Percentiles rank a stretch among this genome's conserved stretches.
These are phyloP conservation scores for Aureobasidium subglaciale DNA, from an alignment of 2,329 filamentous ascomycete species.

Conservation along the genomic window DNA sequence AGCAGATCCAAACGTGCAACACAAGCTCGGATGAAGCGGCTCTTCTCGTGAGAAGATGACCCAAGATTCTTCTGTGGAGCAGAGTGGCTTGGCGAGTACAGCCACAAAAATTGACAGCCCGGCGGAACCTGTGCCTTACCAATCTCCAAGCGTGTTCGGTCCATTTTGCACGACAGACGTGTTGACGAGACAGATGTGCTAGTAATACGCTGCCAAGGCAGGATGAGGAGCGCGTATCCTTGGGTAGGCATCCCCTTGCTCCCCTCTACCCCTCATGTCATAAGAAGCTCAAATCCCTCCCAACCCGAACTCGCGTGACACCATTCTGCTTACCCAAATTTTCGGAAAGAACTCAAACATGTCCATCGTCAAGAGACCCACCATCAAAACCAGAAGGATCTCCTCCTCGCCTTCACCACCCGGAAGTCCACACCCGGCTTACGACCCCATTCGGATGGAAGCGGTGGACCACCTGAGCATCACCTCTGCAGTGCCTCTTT, in stretches of 20 bases:
- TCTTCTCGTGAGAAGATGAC: background rate
- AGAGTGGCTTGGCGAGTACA: background rate
- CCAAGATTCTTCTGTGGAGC: background rate
- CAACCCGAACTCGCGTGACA: background rate
- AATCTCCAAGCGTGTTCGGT: conserved; percentile 11
- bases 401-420: conserved; percentile 2
- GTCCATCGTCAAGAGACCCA: conserved; percentile 9
- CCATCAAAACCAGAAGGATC: background rate
- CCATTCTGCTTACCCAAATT: background rate
- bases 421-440: background rate
- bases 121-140: background rate
- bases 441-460: background rate
- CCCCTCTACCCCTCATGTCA: background rate
- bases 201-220: conserved; percentile 10
- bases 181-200: background rate
- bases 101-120: background rate
- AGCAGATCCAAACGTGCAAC: conserved; percentile 4
- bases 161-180: background rate
- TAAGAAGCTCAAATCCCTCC: background rate
- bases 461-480: background rate
- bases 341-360: background rate
- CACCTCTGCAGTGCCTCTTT: background rate
- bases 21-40: background rate
- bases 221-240: conserved; percentile 3
- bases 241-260: conserved; percentile 6